phyloP scores from a whole-genome alignment of 208 protist species.

The Crithidia bombi region DNA sequence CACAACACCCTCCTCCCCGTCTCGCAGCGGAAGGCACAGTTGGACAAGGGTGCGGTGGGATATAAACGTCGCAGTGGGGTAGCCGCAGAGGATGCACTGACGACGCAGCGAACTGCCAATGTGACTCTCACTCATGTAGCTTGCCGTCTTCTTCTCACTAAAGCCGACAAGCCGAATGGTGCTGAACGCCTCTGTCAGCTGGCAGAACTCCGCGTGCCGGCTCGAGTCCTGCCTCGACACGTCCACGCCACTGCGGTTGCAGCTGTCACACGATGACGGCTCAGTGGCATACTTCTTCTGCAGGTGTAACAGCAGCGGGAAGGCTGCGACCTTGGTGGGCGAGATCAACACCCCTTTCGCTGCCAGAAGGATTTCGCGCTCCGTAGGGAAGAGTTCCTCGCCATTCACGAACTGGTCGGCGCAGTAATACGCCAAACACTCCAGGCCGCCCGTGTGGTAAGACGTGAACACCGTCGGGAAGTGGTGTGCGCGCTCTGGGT shows the following conservation, averaged over 20 bases:
- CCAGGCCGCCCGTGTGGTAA: slow-evolving; percentile 49
- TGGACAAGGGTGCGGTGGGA: slow-evolving; percentile 24
- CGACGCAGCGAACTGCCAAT: slow-evolving; percentile 28
- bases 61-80: slow-evolving; percentile 43
- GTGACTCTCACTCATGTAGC: not conserved
- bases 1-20: slow-evolving; percentile 39
- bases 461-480: slow-evolving; percentile 48
- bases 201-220: slow-evolving; percentile 37
- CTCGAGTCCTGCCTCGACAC: slow-evolving; percentile 32
- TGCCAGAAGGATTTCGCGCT: slow-evolving; percentile 55
- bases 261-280: not conserved
- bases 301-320: slow-evolving; percentile 56
- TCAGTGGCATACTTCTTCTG: slow-evolving; percentile 5
- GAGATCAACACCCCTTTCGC: slow-evolving; percentile 47
- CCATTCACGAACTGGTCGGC: slow-evolving; percentile 76
- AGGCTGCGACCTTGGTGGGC: slow-evolving; percentile 46
- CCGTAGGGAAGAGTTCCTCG: slow-evolving; percentile 43
- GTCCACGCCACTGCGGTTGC: slow-evolving; percentile 38
- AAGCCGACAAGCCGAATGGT: slow-evolving; percentile 36
- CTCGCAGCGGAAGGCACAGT: slow-evolving; percentile 25
- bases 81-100: slow-evolving; percentile 54
- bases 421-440: slow-evolving; percentile 64
- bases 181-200: slow-evolving; percentile 11
- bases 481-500: slow-evolving; percentile 44
- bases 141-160: not conserved